Base-by-base conservation (phyloP, 441 rosid genomes). In the Jatropha podagrica region DNA sequence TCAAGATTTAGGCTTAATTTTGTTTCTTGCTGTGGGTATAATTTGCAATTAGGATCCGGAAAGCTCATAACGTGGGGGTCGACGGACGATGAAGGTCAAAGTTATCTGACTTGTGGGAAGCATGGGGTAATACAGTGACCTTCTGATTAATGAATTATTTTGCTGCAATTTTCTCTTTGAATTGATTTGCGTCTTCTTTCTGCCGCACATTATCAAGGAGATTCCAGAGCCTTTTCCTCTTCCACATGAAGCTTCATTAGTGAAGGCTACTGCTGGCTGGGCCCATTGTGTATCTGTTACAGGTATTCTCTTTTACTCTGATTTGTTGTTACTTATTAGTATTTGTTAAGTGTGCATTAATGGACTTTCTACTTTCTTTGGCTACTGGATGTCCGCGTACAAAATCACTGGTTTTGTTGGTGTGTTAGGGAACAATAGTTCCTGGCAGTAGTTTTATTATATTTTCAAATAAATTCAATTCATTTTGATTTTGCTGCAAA, bases 41-140 rank as follows among this genome's bases (percentile, higher is more conserved):
- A 75, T 41, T 12, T 69, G 79, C 62, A 61, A 77, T 63, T 85
- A 91, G 96, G 85, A 52, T 84, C 89, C 0, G 91, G 97, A 80
- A 92, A 90, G 89, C 94, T 92, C 44, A 83, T 95, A 54, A 91
- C 98, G 14, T 95, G 97, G 98, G 97, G 97, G n/a, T 95, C 97
- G 5, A 86, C 97, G 1, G 97, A 91, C 80, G 97, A 95, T 81
- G 85, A 90, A 61, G 94, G 93, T 76, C 98, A 95, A 83, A 95
- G 97, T 89, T 91, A 92, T 56, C 80, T 88, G 56, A 88, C 97
- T 48, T 85, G 92, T 3, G 97, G 98, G 81, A 93, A 89, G 83
- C 97, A 92, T 51, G 97, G 97, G 92, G 97, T 95, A 92, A 75
- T 75, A 73, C 76, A 56, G 66, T 65, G 55, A 78, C 74, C 77